These are phyloP conservation scores for Arthrobotrys musiformis DNA, from an alignment of 2,329 filamentous ascomycete species.

Conservation along the genomic window DNA sequence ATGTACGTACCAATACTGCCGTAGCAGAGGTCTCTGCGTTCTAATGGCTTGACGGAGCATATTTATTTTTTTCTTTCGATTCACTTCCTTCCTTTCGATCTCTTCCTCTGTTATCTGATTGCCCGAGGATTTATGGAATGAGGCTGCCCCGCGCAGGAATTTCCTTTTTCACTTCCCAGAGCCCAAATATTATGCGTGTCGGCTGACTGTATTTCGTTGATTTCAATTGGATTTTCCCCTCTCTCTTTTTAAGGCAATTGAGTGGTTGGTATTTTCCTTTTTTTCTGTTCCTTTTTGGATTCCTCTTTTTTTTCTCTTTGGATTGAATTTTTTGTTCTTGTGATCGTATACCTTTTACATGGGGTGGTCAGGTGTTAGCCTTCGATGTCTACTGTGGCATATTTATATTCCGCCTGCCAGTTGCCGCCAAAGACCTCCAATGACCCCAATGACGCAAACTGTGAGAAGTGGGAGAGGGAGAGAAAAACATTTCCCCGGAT, in stretches of 20 bases:
- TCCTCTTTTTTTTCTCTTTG: not conserved
- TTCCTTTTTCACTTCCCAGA: not conserved
- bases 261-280: conserved; percentile 7
- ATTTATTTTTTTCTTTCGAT: conserved; percentile 9
- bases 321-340: too few species aligned
- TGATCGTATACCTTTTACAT: not conserved
- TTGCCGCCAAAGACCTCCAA: not conserved
- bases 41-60: conserved; percentile 53
- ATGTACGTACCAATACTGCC: conserved; percentile 35
- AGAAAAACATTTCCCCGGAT: conserved; percentile 15
- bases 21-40: conserved; percentile 41
- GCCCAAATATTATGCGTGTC: conserved; percentile 19
- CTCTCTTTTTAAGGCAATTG: not conserved
- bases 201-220: too few species aligned
- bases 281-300: not conserved
- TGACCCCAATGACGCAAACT: conserved; percentile 2
- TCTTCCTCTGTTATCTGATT: not conserved
- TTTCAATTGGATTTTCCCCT: not conserved
- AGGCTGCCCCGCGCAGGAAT: conserved; percentile 29
- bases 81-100: not conserved
- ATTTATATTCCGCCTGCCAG: conserved; percentile 1
- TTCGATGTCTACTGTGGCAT: conserved; percentile 8
- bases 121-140: conserved; percentile 43
- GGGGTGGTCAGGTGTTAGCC: not conserved
- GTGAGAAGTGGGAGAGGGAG: not conserved